Conservation (phyloP, 257 asterid genomes). For the Avicennia marina region DNA sequence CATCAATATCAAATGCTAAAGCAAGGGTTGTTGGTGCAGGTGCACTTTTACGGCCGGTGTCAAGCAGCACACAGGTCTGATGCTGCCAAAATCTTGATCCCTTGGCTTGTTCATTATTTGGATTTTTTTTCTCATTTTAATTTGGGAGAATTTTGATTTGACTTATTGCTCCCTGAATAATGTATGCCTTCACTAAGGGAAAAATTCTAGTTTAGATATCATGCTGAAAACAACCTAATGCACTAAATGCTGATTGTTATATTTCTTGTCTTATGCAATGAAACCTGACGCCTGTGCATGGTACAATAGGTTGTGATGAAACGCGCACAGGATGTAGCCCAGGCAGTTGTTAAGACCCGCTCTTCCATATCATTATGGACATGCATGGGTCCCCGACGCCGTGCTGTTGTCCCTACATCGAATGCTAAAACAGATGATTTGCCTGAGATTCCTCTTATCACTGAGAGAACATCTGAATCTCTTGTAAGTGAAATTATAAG, state of each 20-base stretch:
- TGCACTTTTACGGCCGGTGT: constrained; percentile 83
- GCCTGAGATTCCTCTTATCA: constrained; percentile 42
- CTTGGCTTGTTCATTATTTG: not conserved
- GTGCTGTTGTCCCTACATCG: constrained; percentile 40
- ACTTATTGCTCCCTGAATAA: too few relatives aligned
- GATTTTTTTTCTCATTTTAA: not conserved
- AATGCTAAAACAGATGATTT: constrained; percentile 39
- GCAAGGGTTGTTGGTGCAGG: constrained; percentile 90
- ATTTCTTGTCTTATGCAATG: too few relatives aligned
- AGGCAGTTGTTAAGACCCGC: constrained; percentile 75
- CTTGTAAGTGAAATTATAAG: constrained; percentile 31
- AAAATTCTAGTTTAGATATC: too few relatives aligned
- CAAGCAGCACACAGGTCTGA: constrained; percentile 73
- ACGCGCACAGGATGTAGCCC: constrained; percentile 93
- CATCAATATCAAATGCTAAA: constrained; percentile 75
- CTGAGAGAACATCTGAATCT: constrained; percentile 43
- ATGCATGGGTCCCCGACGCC: constrained; percentile 87
- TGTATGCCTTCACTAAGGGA: too few relatives aligned
- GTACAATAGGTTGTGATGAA: constrained; percentile 65
- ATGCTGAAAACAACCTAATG: too few relatives aligned
- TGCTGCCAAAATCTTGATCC: constrained; percentile 13
- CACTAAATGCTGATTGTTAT: too few relatives aligned
- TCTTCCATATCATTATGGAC: constrained; percentile 76
- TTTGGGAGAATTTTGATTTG: too few relatives aligned
- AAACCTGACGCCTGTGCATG: constrained; percentile 6